Evolutionary conservation across 2,329 filamentous ascomycete species (phyloP).

Genomic region (Fusarium devonianum): DNA sequence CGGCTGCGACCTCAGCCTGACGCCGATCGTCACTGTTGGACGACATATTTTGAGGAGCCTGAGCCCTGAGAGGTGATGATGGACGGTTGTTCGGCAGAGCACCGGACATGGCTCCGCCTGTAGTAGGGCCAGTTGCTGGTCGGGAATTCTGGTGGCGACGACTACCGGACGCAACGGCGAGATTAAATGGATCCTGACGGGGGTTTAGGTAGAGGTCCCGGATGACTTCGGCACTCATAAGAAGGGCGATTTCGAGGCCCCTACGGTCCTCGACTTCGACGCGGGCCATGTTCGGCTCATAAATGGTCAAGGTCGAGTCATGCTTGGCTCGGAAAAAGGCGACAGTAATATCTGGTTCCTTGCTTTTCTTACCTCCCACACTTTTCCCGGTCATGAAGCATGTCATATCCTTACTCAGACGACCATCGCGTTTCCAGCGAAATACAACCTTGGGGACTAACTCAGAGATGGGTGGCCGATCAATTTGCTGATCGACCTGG

Average conservation of each 20-base stretch:
- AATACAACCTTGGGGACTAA: conserved; percentile 80
- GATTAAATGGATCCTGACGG: conserved; percentile 80
- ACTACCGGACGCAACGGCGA: conserved; percentile 51
- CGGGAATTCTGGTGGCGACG: conserved; percentile 51
- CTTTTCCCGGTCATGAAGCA: conserved; percentile 86
- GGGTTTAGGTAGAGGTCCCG: conserved; percentile 70
- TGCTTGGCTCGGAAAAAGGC: conserved; percentile 79
- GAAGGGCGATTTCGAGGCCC: conserved; percentile 83
- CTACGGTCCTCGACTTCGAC: conserved; percentile 95
- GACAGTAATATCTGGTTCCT: conserved; percentile 95
- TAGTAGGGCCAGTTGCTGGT: conserved; percentile 43
- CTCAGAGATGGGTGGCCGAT: conserved; percentile 50
- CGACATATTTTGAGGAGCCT: conserved; percentile 21
- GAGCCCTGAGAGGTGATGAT: conserved; percentile 26
- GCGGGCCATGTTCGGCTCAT: conserved; percentile 89
- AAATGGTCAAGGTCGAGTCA: conserved; percentile 77
- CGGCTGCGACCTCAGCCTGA: conserved; percentile 67
- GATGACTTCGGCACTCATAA: conserved; percentile 69
- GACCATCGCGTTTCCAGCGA: conserved; percentile 87
- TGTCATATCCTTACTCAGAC: conserved; percentile 84
- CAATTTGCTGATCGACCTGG: conserved; percentile 75
- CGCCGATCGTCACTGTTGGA: conserved; percentile 35
- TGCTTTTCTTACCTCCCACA: conserved; percentile 78
- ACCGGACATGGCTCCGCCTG: conserved; percentile 47
- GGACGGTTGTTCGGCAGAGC: conserved; percentile 46